A percentile compares a stretch with the other conserved stretches of the same genome.
These are phyloP conservation scores for Cercospora sp. DNA, from an alignment of 2,329 filamentous ascomycete genomes.

Conservation along the genomic window DNA sequence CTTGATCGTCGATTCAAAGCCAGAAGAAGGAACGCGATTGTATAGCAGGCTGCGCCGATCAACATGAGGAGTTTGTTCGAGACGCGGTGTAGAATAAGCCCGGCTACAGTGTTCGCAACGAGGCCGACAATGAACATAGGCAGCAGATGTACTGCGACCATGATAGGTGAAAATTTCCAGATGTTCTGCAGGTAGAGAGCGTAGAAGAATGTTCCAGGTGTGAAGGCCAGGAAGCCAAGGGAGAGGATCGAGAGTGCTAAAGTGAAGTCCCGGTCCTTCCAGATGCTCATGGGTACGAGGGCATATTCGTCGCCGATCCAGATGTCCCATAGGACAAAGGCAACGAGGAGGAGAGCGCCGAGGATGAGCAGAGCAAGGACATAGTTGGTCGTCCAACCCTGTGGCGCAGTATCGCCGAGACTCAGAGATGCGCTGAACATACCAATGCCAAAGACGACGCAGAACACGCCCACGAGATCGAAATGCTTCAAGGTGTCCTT, in stretches of 20 bases:
- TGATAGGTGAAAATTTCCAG: slow-evolving; percentile 5
- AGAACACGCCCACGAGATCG: slow-evolving; percentile 10
- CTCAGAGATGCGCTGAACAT: slow-evolving; percentile 45
- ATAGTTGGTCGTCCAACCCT: slow-evolving; percentile 41
- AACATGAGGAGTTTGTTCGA: slow-evolving; percentile 16
- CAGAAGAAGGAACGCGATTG: slow-evolving; percentile 7
- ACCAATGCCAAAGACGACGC: slow-evolving; percentile 13
- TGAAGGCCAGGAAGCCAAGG: slow-evolving; percentile 16
- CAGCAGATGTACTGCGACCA: slow-evolving; percentile 12
- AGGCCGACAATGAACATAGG: slow-evolving; percentile 17
- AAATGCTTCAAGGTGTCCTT: slow-evolving; percentile 12
- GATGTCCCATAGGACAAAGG: slow-evolving; percentile 40
- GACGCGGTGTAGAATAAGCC: slow-evolving; percentile 10
- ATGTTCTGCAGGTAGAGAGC: slow-evolving; percentile 13
- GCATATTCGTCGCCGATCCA: not conserved
- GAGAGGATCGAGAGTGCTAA: slow-evolving; percentile 11
- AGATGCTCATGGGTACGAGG: slow-evolving; percentile 14
- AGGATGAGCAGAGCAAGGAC: slow-evolving; percentile 46
- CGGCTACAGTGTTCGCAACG: slow-evolving; percentile 2
- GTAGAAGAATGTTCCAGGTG: slow-evolving; percentile 16
- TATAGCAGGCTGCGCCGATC: slow-evolving; percentile 8
- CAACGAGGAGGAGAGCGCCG: slow-evolving; percentile 40
- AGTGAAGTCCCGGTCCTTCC: slow-evolving; percentile 11
- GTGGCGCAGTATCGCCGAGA: slow-evolving; percentile 45
- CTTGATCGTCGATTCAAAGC: slow-evolving; percentile 5